Conservation (phyloP, 768 basidiomycete species). For the Lactifluus piperatus region DNA sequence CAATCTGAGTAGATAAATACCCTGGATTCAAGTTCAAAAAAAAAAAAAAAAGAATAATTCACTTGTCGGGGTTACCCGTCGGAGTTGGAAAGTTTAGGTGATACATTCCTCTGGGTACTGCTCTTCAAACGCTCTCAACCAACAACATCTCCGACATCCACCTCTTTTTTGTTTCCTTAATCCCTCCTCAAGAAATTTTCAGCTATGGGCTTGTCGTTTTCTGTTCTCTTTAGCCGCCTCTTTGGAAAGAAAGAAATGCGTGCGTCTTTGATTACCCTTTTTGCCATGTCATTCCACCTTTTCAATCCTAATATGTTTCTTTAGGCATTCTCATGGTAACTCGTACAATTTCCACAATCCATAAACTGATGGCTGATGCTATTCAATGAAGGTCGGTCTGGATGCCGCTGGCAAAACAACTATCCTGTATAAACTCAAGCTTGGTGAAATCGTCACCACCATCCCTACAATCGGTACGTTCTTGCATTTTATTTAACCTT, state of each 20-base stretch:
- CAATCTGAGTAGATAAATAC: not conserved
- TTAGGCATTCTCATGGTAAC: constrained; percentile 92
- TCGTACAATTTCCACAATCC: not conserved
- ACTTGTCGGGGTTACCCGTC: constrained; percentile 12
- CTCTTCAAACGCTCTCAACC: constrained; percentile 9
- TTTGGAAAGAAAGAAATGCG: constrained; percentile 99
- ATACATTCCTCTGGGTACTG: not conserved
- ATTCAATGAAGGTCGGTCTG: constrained; percentile 73
- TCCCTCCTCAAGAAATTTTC: not conserved
- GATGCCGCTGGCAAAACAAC: constrained; percentile 99
- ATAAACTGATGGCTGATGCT: not conserved
- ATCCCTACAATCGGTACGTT: constrained; percentile 96
- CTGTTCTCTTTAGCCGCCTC: constrained; percentile 67
- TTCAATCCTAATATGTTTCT: constrained; percentile 23
- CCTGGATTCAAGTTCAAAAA: no score
- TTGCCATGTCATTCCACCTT: constrained; percentile 22
- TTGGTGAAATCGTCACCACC: constrained; percentile 99
- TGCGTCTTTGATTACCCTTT: constrained; percentile 38
- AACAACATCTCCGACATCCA: constrained; percentile 2
- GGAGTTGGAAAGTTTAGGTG: constrained; percentile 9
- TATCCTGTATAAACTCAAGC: constrained; percentile 98
- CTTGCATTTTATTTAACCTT: constrained; percentile 5
- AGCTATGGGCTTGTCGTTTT: constrained; percentile 71
- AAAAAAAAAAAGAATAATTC: no score
- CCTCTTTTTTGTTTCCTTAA: not conserved